phyloP scores from a whole-genome alignment of 202 grass and related monocot species.

The Carex arenaria region DNA sequence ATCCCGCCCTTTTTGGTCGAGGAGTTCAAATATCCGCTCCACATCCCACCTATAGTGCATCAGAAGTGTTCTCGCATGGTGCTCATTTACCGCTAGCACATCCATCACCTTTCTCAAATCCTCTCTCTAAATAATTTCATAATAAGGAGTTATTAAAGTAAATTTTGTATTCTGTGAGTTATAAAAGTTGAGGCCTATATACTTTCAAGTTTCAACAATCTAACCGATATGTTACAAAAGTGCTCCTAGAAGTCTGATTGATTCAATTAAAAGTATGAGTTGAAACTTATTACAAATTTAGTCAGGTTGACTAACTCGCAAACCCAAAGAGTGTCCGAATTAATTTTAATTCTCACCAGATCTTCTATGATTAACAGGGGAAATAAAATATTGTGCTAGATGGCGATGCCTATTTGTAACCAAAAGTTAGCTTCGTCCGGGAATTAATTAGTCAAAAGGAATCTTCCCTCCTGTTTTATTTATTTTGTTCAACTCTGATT shows the following conservation, averaged over 20 bases:
- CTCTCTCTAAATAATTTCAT: conserved; percentile 58
- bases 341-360: background rate
- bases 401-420: background rate
- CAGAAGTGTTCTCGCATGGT: conserved; percentile 90
- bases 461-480: background rate
- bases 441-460: background rate
- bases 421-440: background rate
- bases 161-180: background rate
- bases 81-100: conserved; percentile 68
- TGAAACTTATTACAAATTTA: background rate
- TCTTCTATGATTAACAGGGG: background rate
- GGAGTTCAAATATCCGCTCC: conserved; percentile 91
- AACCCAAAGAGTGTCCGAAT: background rate
- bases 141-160: background rate
- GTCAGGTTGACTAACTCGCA: background rate
- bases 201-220: background rate
- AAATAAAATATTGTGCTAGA: background rate
- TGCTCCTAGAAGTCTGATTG: background rate
- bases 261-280: background rate
- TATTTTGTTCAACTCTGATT: background rate
- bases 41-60: conserved; percentile 97
- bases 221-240: background rate
- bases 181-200: background rate
- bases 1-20: conserved; percentile 85
- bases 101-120: conserved; percentile 95